Conservation (phyloP, 2,329 filamentous ascomycete genomes). For the Didymella segeticola region DNA sequence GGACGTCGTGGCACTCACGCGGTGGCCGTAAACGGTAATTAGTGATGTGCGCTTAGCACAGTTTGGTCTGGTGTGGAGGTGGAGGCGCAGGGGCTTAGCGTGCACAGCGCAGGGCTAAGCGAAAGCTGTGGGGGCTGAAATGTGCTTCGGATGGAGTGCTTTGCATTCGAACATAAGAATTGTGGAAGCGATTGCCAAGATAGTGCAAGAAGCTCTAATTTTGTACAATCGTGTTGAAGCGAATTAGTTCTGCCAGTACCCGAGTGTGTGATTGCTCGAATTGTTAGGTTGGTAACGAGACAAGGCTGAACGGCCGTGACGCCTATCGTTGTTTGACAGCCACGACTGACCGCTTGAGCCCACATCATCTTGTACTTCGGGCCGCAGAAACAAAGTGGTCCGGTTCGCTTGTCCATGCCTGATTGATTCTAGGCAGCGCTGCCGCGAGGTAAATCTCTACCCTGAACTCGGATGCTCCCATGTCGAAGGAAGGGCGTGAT, state of each 20-base stretch:
- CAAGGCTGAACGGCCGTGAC: slow-evolving; percentile 4
- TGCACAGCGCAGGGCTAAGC: slow-evolving; percentile 20
- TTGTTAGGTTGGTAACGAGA: not conserved
- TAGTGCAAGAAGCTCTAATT: not conserved
- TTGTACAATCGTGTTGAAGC: not conserved
- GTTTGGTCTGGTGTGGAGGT: slow-evolving; percentile 19
- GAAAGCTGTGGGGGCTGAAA: slow-evolving; percentile 15
- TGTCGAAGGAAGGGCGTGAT: slow-evolving; percentile 8
- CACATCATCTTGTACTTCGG: slow-evolving; percentile 10
- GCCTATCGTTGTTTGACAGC: not conserved
- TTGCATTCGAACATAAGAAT: not conserved
- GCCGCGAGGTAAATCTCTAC: slow-evolving; percentile 7
- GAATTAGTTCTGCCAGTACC: not conserved
- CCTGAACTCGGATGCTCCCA: not conserved
- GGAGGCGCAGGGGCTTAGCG: slow-evolving; percentile 16
- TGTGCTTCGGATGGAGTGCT: not conserved
- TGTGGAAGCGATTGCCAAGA: not conserved
- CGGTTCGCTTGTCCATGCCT: slow-evolving; percentile 13
- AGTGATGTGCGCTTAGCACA: slow-evolving; percentile 24
- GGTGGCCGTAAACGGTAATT: slow-evolving; percentile 23
- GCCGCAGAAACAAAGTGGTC: slow-evolving; percentile 4
- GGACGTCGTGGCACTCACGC: slow-evolving; percentile 28
- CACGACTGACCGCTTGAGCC: slow-evolving; percentile 10
- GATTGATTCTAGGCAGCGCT: slow-evolving; percentile 8
- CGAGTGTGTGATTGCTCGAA: not conserved